Percentiles rank a stretch among this genome's conserved stretches.
These are phyloP conservation scores for Rubroboletus pulcherrimus DNA, from an alignment of 768 basidiomycete species.

Conservation along the genomic window DNA sequence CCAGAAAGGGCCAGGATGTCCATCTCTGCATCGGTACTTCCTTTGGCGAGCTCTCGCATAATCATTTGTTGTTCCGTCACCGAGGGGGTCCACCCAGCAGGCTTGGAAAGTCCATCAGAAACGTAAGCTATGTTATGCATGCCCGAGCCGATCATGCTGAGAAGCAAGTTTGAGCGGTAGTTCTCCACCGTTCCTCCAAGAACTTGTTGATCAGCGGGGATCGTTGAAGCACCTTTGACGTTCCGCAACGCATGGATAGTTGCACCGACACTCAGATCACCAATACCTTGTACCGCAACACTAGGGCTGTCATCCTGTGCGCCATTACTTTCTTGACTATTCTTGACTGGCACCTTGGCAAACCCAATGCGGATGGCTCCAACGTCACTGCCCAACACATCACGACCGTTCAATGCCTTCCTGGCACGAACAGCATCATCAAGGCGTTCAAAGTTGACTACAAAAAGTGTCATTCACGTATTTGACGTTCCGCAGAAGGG, in stretches of 20 bases:
- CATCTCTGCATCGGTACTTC: slow-evolving; percentile 71
- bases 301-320: slow-evolving; percentile 60
- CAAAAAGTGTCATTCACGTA: slow-evolving; percentile 6
- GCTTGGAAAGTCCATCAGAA: slow-evolving; percentile 55
- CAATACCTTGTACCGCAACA: slow-evolving; percentile 74
- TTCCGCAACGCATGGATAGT: slow-evolving; percentile 84
- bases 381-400: slow-evolving; percentile 93
- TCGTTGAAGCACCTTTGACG: slow-evolving; percentile 88
- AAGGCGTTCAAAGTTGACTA: slow-evolving; percentile 94
- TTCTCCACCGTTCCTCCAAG: slow-evolving; percentile 91
- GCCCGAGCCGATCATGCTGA: slow-evolving; percentile 84
- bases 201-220: slow-evolving; percentile 91
- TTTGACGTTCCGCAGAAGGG: background rate
- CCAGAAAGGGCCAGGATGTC: slow-evolving; percentile 86
- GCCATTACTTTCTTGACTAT: slow-evolving; percentile 60
- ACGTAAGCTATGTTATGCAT: slow-evolving; percentile 54
- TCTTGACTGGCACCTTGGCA: slow-evolving; percentile 93
- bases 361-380: slow-evolving; percentile 97
- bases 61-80: slow-evolving; percentile 97
- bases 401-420: slow-evolving; percentile 92
- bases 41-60: slow-evolving; percentile 84
- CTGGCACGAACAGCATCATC: slow-evolving; percentile 96
- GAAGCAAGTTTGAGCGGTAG: slow-evolving; percentile 85
- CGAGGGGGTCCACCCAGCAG: slow-evolving; percentile 63
- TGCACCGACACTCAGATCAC: slow-evolving; percentile 81